Conservation (phyloP, 2,329 filamentous ascomycete genomes). For the Fusarium pseudonygamai region DNA sequence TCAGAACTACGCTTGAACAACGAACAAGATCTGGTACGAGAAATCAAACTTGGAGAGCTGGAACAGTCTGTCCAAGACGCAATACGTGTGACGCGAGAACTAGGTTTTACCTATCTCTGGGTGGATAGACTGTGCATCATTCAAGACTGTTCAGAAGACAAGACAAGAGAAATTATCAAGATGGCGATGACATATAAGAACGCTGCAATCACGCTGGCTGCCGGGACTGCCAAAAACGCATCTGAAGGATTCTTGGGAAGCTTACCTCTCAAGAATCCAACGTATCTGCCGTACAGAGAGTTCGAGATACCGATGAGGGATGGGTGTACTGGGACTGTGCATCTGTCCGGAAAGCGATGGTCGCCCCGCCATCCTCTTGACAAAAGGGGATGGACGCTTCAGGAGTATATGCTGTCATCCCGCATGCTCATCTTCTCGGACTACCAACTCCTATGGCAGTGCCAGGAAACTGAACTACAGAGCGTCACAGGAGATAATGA, state of each 20-base stretch:
- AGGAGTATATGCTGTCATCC: not conserved
- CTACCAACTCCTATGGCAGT: not conserved
- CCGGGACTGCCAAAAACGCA: not conserved
- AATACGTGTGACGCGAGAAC: too few species aligned
- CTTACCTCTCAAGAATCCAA: rapidly evolving
- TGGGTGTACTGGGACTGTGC: rapidly evolving
- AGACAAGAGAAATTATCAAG: not conserved
- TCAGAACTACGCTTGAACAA: too few species aligned
- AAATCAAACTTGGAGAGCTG: too few species aligned
- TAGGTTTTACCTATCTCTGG: too few species aligned
- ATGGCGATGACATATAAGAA: not conserved
- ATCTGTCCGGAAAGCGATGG: rapidly evolving
- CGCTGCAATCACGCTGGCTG: rapidly evolving
- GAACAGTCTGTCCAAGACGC: too few species aligned
- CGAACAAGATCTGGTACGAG: too few species aligned
- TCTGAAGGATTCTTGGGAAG: not conserved
- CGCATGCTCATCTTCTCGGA: conserved; percentile 8
- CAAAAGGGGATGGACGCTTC: not conserved
- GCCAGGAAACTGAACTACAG: not conserved
- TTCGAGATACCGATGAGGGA: not conserved
- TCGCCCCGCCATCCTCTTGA: not conserved
- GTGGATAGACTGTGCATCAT: not conserved
- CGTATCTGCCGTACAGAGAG: rapidly evolving
- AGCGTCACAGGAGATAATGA: rapidly evolving
- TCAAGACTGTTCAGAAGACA: not conserved